Evolutionary conservation across 495 filamentous ascomycete genomes (phyloP), one percentile per base, ranked within the genome.

Genomic region (Glonium stellatum): DNA sequence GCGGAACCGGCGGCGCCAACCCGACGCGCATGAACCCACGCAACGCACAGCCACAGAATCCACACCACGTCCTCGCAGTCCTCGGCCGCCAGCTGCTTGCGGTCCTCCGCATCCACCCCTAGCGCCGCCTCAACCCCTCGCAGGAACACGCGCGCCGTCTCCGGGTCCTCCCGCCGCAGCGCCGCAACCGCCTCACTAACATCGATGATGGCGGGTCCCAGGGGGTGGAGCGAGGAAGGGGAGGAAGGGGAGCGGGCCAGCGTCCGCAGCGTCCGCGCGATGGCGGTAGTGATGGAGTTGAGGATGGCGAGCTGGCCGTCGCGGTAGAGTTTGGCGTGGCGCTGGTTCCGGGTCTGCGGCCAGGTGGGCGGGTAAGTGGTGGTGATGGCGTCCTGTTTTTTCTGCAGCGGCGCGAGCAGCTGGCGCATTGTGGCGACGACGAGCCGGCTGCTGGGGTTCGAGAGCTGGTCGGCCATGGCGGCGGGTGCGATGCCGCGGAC

Each of bases 271-370:
- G n/a, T n/a, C 10, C 44, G 13, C 1, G 23, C 27, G 15, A 31
- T 11, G 4, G 41, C 12, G 1, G 2, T 31, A n/a, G 42, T 50
- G 25, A 68, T 67, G 0, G 58, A 37, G 12, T 67, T 18, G 31
- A 70, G 39, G 34, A 72, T 65, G 8, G 34, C 35, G 0, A 60
- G 42, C 50, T 73, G 71, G 10, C 66, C 65, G 12, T 62, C 21
- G 21, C 68, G 64, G 54, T 72, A 73, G 0, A 70, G 67, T 1
- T 48, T 41, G 1, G 71, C 68, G 37, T 67, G 60, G 13, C 54
- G 46, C 42, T 72, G 69, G 41, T 63, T 68, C 6, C 35, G n/a
- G 55, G 66, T 69, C 35, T 57, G 56, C n/a, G 49, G 56, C 23
- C 37, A 27, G 19, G 0, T 9, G 21, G n/a, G 22, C 12, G 8